Conservation (phyloP, 2,329 filamentous ascomycete genomes). For the Escovopsis weberi region DNA sequence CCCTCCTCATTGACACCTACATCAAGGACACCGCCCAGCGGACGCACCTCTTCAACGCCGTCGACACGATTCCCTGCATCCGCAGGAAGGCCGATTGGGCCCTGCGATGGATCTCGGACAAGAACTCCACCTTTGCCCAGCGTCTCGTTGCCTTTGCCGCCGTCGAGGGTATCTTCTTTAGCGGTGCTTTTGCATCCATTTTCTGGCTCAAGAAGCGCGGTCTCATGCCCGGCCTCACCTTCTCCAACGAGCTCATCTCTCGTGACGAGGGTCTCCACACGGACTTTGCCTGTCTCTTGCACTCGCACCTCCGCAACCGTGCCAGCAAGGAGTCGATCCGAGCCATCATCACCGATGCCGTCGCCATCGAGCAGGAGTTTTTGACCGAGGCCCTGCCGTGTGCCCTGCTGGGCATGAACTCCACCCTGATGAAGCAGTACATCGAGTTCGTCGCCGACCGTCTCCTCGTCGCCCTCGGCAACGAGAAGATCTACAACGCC, state of each 20-base stretch:
- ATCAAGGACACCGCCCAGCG: conserved; percentile 96
- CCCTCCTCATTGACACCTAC: conserved; percentile 95
- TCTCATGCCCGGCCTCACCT: conserved; percentile 94
- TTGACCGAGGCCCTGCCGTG: conserved; percentile 88
- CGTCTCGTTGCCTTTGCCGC: conserved; percentile 94
- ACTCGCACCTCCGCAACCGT: conserved; percentile 92
- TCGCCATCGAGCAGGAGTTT: conserved; percentile 94
- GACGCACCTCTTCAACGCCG: conserved; percentile 91
- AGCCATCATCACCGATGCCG: conserved; percentile 87
- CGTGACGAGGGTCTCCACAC: conserved; percentile 99
- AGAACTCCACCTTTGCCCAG: conserved; percentile 86
- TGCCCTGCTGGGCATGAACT: conserved; percentile 93
- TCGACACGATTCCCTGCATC: conserved; percentile 98
- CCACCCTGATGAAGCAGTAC: conserved; percentile 96
- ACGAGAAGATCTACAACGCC: conserved; percentile 83
- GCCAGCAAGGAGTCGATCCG: conserved; percentile 68
- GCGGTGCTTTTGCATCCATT: conserved; percentile 93
- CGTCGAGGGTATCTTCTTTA: conserved; percentile 99
- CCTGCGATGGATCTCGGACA: conserved; percentile 84
- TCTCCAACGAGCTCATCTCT: conserved; percentile 99
- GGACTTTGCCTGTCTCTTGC: conserved; percentile 93
- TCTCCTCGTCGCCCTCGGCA: conserved; percentile 82
- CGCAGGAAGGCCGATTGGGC: conserved; percentile 99
- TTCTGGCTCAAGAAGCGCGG: conserved; percentile 99
- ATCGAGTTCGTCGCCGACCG: conserved; percentile 99